These are phyloP conservation scores for Digitaria exilis DNA, from an alignment of 202 grass and related monocot species.

Conservation along the genomic window DNA sequence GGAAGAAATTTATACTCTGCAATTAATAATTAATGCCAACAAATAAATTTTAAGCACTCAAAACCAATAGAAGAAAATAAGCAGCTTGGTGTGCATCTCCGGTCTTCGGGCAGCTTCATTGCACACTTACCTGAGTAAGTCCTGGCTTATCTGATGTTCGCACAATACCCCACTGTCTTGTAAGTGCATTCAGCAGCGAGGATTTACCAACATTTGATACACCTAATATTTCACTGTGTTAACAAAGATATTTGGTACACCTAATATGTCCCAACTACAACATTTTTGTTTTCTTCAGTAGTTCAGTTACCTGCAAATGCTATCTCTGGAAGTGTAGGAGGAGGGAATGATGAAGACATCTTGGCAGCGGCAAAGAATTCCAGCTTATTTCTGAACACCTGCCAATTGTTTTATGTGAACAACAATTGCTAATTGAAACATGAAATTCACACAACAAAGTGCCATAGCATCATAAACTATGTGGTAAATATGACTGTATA, in stretches of 20 bases:
- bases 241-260: conserved; percentile 22
- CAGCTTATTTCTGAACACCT: conserved; percentile 93
- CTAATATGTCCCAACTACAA: neutral
- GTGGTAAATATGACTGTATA: neutral
- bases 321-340: conserved; percentile 86
- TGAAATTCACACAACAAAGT: conserved; percentile 8
- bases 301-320: conserved; percentile 84
- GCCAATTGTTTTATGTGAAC: conserved; percentile 29
- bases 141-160: conserved; percentile 97
- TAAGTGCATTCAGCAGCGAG: conserved; percentile 90
- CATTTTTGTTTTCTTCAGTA: neutral
- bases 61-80: conserved; percentile 3
- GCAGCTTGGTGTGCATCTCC: neutral
- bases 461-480: conserved; percentile 6
- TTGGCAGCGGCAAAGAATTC: conserved; percentile 96
- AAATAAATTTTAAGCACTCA: conserved; percentile 1
- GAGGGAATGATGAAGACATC: conserved; percentile 84
- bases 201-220: conserved; percentile 97
- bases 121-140: conserved; percentile 77
- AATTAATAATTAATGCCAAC: conserved; percentile 38
- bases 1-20: conserved; percentile 94
- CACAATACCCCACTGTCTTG: conserved; percentile 94
- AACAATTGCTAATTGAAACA: conserved; percentile 23
- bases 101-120: neutral
- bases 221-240: conserved; percentile 51